Base-by-base conservation (phyloP, 768 basidiomycete species). In the Lactifluus echinatus region DNA sequence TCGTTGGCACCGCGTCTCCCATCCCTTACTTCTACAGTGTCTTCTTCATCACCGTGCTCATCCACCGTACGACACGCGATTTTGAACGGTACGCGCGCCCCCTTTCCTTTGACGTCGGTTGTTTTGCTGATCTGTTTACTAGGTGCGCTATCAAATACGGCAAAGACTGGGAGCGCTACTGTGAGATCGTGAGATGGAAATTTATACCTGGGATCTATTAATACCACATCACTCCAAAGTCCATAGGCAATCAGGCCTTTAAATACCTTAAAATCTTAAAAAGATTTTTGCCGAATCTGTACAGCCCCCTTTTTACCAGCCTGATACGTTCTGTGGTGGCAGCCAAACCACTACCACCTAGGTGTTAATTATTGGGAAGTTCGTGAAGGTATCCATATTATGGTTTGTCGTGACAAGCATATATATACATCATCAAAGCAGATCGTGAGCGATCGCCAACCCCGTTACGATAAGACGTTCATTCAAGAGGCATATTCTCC, bases 21-120 rank as follows among this genome's bases (percentile, higher is more conserved):
- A 95, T 98, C 67, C 93, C 93, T 0, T 94, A 94, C 74, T 99
- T 91, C 74, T 98, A 98, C 73, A 92, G 92, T 12, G 77, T 93
- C 49, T 99, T 98, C 80, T 98, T 98, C 77, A 85, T 95, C 66
- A 80, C 80, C 44, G 94, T 98, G 21, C 82, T 99, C 53, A 77
- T 92, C 39, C 96, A 98, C 67, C 83, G 96, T 34, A 89, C 87
- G 65, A 81, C 86, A 0, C 84, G 96, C 52, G 96, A 99, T 77
- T 96, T 98, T 70, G 95, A 94, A 70, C 79, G 94, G 77, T 89
- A 57, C 10, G 67, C 34, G 47, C 14, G 11, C 11, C 42, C 21
- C 29, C 8, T 52, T 15, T 34, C 37, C 39, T 8, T 4, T 34
- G 11, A 10, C 39, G 11, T 2, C 14, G 19, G 8, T 12, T 21